These are phyloP conservation scores for Fusarium sp. DNA, from an alignment of 2,329 filamentous ascomycete genomes.

Conservation along the genomic window DNA sequence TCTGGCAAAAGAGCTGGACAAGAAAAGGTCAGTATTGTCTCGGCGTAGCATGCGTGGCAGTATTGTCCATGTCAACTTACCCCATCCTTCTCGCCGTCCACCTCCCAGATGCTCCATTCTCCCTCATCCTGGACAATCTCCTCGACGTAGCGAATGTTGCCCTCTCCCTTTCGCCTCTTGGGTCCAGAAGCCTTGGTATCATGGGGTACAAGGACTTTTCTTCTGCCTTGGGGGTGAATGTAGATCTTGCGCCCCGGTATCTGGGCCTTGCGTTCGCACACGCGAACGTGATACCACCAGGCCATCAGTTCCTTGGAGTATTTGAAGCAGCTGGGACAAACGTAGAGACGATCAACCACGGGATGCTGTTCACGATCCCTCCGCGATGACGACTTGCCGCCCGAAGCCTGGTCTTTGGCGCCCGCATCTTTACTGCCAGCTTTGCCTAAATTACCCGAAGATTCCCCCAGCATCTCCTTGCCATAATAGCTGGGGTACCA, in stretches of 20 bases:
- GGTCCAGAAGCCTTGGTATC: slow-evolving; percentile 46
- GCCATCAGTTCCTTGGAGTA: slow-evolving; percentile 74
- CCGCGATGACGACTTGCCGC: slow-evolving; percentile 44
- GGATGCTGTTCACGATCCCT: slow-evolving; percentile 50
- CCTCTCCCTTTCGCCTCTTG: slow-evolving; percentile 52
- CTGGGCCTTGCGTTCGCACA: slow-evolving; percentile 61
- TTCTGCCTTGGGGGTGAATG: slow-evolving; percentile 61
- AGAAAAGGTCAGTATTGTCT: slow-evolving; percentile 13
- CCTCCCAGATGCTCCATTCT: slow-evolving; percentile 88
- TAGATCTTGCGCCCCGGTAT: slow-evolving; percentile 80
- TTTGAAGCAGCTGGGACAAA: slow-evolving; percentile 94
- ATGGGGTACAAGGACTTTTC: slow-evolving; percentile 52
- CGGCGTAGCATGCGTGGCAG: not conserved
- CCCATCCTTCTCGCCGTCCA: slow-evolving; percentile 87
- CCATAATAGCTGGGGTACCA: slow-evolving; percentile 94
- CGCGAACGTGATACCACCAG: slow-evolving; percentile 66
- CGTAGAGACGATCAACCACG: slow-evolving; percentile 76
- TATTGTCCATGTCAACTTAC: slow-evolving; percentile 53
- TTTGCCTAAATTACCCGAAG: slow-evolving; percentile 46
- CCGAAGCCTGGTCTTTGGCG: slow-evolving; percentile 40
- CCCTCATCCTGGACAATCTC: slow-evolving; percentile 66
- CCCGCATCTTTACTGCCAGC: slow-evolving; percentile 44
- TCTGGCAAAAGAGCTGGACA: slow-evolving; percentile 83
- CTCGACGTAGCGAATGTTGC: slow-evolving; percentile 52
- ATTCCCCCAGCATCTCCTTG: slow-evolving; percentile 71